A percentile compares a stretch with the other conserved stretches of the same genome.
Conservation (phyloP, 441 rosid genomes). For the Populus trichocarpa region DNA sequence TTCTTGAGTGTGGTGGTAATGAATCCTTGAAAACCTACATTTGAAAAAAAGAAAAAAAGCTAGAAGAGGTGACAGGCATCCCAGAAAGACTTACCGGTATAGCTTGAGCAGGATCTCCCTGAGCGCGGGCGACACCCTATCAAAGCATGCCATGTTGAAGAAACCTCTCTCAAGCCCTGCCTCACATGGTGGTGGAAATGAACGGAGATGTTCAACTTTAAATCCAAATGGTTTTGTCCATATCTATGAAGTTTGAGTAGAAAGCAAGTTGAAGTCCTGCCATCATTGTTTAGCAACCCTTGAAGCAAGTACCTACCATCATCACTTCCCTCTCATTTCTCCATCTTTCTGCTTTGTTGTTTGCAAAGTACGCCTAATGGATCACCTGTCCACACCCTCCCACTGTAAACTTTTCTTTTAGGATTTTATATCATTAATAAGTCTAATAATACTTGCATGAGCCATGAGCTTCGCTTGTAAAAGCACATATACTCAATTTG, state of each 20-base stretch:
- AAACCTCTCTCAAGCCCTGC: slow-evolving; percentile 8
- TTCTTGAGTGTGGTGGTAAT: background rate
- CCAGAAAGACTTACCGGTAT: slow-evolving; percentile 35
- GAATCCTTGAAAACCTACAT: background rate
- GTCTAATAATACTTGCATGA: background rate
- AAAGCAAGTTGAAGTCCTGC: slow-evolving; percentile 27
- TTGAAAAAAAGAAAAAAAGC: background rate
- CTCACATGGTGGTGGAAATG: background rate
- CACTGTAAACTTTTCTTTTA: background rate
- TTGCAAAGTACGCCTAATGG: slow-evolving; percentile 26
- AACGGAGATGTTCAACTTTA: background rate
- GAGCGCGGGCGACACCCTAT: slow-evolving; percentile 67
- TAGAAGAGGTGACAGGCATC: background rate
- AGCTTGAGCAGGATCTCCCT: slow-evolving; percentile 62
- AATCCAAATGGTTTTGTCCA: background rate
- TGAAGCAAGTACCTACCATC: slow-evolving; percentile 41
- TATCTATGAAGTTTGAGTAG: slow-evolving; percentile 25
- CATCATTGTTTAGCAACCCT: slow-evolving; percentile 40
- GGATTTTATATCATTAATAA: background rate
- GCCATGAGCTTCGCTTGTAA: too few relatives aligned
- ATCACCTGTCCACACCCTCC: slow-evolving; percentile 5
- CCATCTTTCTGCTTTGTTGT: slow-evolving; percentile 18
- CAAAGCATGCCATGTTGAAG: slow-evolving; percentile 50
- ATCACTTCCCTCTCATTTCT: background rate
- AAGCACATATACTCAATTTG: too few relatives aligned